Base-by-base conservation (phyloP, 139 green algal genomes). In the Picochlorum sp. region DNA sequence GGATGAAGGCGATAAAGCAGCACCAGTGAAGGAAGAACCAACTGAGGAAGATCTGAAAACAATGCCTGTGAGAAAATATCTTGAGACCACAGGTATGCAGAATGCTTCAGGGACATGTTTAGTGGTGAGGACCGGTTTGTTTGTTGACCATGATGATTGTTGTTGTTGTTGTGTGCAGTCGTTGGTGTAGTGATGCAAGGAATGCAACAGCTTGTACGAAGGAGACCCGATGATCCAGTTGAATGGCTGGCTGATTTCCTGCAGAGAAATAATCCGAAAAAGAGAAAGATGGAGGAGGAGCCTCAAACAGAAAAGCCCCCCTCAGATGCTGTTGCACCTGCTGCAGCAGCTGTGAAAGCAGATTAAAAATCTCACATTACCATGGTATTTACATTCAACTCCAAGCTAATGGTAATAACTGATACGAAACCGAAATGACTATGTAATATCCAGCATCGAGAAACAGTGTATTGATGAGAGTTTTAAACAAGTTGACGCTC, bases 171-270 rank as follows among this genome's bases (percentile, higher is more conserved):
- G 10, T n/a, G 44, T 65, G 62, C 82, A 82, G 85, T 95, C 2
- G 88, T 95, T 38, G 83, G 84, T 0, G 61, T 88, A 14, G 49
- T 95, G 21, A 89, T 95, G 86, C 76, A 90, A 60, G 86, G 80
- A 1, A 65, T 92, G 68, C 80, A 89, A 60, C 74, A 79, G 1
- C 50, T 95, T 14, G 86, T 85, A 57, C 85, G 81, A 60, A 79
- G 91, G 71, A 71, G 87, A 50, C 87, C 87, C 34, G 80, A 88
- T 2, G 78, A 95, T 61, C 85, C 88, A 10, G 68, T 95, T 1
- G 83, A 87, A 66, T 95, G 75, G 62, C 60, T 95, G 21, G 86
- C 83, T 18, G 77, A 80, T 49, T 95, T 88, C 71, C 47, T 95
- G 50, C 56, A 88, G 10, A 77, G 83, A 49, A 77, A 95, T 71